These are phyloP conservation scores for Glycine latifolia DNA, from an alignment of 306 rosid species.

Conservation along the genomic window DNA sequence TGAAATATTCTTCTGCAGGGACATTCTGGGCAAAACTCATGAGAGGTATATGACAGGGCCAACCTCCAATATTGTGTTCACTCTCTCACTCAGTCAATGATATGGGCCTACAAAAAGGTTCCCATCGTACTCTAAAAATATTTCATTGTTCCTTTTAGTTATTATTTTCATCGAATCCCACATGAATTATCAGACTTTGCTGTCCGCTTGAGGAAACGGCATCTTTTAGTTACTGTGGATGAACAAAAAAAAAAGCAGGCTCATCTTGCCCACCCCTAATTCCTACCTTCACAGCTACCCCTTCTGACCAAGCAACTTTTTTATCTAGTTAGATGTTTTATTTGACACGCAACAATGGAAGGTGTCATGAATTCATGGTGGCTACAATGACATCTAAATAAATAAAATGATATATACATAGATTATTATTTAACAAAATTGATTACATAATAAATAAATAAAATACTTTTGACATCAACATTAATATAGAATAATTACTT, in stretches of 20 bases:
- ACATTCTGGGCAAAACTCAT: constrained; percentile 53
- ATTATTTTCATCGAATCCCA: constrained; percentile 27
- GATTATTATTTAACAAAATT: no score
- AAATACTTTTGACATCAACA: no score
- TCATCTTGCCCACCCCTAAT: background rate
- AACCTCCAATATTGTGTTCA: background rate
- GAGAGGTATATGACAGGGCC: constrained; percentile 48
- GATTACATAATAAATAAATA: no score
- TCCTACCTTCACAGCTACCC: constrained; percentile 43
- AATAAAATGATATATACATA: no score
- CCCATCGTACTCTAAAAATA: constrained; percentile 4
- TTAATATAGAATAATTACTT: no score
- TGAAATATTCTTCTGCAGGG: constrained; percentile 66
- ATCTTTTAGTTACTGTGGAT: constrained; percentile 49
- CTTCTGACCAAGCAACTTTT: constrained; percentile 41
- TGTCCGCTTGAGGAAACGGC: constrained; percentile 11
- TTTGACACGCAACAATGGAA: constrained; percentile 47
- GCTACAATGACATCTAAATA: background rate
- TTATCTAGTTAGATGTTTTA: constrained; percentile 45
- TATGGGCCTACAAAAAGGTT: constrained; percentile 11
- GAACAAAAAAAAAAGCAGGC: background rate
- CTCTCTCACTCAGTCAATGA: background rate
- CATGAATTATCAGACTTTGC: background rate
- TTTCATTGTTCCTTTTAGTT: constrained; percentile 27
- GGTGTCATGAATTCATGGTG: background rate